Evolutionary conservation across 2,329 filamentous ascomycete species (phyloP).

Genomic region (Acephala macrosclerotiorum): DNA sequence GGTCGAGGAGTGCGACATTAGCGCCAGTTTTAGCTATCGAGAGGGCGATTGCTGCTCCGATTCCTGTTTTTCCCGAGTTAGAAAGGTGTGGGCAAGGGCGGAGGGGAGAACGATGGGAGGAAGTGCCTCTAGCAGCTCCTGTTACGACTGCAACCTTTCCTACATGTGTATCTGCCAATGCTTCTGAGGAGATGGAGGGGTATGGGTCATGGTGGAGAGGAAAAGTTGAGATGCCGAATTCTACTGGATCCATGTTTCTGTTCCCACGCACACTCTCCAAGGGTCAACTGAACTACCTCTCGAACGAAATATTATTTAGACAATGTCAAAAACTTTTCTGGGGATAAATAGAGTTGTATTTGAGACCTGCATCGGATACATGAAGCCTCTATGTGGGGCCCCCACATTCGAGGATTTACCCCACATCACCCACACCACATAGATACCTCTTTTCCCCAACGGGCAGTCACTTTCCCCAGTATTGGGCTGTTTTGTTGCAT

Average conservation of each 20-base stretch:
- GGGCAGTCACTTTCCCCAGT: too few relatives aligned
- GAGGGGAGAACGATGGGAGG: neutral
- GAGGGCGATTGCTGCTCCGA: constrained; percentile 11
- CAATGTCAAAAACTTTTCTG: too few relatives aligned
- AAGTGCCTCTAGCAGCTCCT: constrained; percentile 11
- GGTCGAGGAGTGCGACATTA: constrained; percentile 5
- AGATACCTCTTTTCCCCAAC: too few relatives aligned
- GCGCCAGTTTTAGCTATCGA: constrained; percentile 3
- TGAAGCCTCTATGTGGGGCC: too few relatives aligned
- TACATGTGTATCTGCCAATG: neutral
- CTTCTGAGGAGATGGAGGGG: constrained; percentile 8
- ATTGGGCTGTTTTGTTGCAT: too few relatives aligned
- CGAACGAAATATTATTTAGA: too few relatives aligned
- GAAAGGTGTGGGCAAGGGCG: neutral
- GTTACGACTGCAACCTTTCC: constrained; percentile 15
- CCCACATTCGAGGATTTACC: too few relatives aligned
- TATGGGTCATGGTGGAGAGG: constrained; percentile 8
- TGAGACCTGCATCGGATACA: too few relatives aligned
- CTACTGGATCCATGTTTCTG: constrained; percentile 3
- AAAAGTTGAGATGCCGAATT: constrained; percentile 7
- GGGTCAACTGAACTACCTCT: too few relatives aligned
- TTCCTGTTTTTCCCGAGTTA: neutral
- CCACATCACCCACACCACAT: too few relatives aligned
- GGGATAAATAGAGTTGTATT: too few relatives aligned
- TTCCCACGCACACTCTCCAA: too few relatives aligned